phyloP scores from a whole-genome alignment of 176 grass and related monocot genomes.

The Guadua angustifolia region DNA sequence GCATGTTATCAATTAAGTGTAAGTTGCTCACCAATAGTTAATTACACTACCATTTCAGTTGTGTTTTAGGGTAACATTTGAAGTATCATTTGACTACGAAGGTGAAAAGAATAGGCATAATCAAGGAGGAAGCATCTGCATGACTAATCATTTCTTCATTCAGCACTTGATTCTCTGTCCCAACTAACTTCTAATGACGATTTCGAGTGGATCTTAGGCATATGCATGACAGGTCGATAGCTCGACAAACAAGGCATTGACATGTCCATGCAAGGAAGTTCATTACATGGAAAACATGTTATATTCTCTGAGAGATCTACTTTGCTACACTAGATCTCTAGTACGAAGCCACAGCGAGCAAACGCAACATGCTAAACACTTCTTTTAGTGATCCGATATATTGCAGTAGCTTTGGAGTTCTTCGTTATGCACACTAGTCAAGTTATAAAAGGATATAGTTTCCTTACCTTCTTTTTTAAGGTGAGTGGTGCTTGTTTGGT shows the following conservation, averaged over 20 bases:
- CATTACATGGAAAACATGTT: neutral
- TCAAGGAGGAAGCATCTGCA: constrained; percentile 2
- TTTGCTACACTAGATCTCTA: constrained; percentile 8
- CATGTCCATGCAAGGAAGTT: constrained; percentile 1
- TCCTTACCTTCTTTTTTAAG: constrained; percentile 66
- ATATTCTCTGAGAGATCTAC: constrained; percentile 2
- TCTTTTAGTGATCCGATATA: constrained; percentile 5
- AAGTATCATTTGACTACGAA: neutral
- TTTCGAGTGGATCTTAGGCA: constrained; percentile 31
- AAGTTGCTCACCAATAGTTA: neutral
- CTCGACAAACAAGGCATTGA: constrained; percentile 3
- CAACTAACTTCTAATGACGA: neutral
- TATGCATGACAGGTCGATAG: neutral
- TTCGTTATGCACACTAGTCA: neutral
- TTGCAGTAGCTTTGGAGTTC: neutral
- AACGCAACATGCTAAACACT: neutral
- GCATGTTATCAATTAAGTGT: neutral
- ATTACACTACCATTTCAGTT: neutral
- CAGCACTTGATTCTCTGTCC: neutral
- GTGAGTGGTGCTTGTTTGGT: constrained; percentile 47
- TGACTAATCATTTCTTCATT: constrained; percentile 25
- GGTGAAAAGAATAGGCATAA: neutral
- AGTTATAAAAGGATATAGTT: constrained; percentile 12
- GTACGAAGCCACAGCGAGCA: neutral
- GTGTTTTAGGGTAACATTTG: neutral